Conservation (phyloP, 768 basidiomycete species). For the Astraeus odoratus region DNA sequence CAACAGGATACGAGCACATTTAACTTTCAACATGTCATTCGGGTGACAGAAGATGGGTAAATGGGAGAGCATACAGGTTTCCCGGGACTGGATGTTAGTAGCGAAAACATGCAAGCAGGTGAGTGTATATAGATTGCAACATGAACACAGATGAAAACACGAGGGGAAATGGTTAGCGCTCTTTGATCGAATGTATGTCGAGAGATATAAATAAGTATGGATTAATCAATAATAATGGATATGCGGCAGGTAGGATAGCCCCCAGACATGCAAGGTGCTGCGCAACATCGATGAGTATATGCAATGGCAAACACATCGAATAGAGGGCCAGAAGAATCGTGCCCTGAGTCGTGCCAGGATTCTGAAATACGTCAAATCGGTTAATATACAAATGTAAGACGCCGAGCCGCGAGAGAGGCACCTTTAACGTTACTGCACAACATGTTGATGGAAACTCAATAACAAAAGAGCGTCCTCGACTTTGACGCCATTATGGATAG, state of each 20-base stretch:
- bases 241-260: conserved; percentile 14
- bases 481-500: conserved; percentile 46
- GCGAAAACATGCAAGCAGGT: neutral
- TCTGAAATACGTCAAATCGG: conserved; percentile 5
- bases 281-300: conserved; percentile 8
- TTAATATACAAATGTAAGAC: neutral
- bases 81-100: conserved; percentile 7
- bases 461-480: conserved; percentile 71
- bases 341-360: conserved; percentile 10
- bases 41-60: conserved; percentile 13
- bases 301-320: conserved; percentile 14
- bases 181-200: conserved; percentile 6
- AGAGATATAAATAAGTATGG: conserved; percentile 17
- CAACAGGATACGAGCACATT: conserved; percentile 1
- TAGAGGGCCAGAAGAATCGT: conserved; percentile 7
- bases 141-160: neutral
- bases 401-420: conserved; percentile 8
- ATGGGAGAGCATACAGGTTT: conserved; percentile 14
- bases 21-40: neutral
- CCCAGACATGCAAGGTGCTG: conserved; percentile 5
- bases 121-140: neutral
- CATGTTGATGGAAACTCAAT: conserved; percentile 67
- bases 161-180: conserved; percentile 9
- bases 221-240: conserved; percentile 33
- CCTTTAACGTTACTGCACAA: conserved; percentile 39